Conservation (phyloP, 2,329 filamentous ascomycete genomes). For the Daldinia eschscholtzii region DNA sequence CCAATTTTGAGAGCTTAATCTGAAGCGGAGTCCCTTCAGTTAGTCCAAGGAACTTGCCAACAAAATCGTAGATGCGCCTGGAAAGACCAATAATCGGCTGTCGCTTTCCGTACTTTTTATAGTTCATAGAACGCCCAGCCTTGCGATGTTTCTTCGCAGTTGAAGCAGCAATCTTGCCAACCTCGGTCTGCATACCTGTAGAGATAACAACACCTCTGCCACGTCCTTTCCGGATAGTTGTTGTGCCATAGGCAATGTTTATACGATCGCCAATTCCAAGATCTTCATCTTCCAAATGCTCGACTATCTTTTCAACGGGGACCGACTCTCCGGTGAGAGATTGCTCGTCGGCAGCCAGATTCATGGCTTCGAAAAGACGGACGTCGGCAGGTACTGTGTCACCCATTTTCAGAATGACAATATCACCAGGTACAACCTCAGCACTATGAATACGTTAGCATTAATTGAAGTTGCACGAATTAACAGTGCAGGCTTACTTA, state of each 20-base stretch:
- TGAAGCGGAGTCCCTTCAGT: slow-evolving; percentile 81
- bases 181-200: slow-evolving; percentile 79
- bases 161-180: slow-evolving; percentile 75
- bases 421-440: slow-evolving; percentile 78
- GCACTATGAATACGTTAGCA: slow-evolving; percentile 56
- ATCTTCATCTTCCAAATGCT: slow-evolving; percentile 65
- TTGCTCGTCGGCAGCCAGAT: slow-evolving; percentile 83
- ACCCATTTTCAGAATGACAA: slow-evolving; percentile 75
- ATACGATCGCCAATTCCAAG: slow-evolving; percentile 77
- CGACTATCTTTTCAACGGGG: slow-evolving; percentile 74
- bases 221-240: slow-evolving; percentile 78
- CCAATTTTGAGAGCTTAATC: slow-evolving; percentile 81
- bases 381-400: slow-evolving; percentile 82
- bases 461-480: background rate
- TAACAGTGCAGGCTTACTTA: slow-evolving; percentile 60
- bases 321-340: slow-evolving; percentile 82
- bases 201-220: slow-evolving; percentile 78
- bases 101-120: slow-evolving; percentile 65
- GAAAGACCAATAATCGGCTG: slow-evolving; percentile 62
- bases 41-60: slow-evolving; percentile 71
- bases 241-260: slow-evolving; percentile 82
- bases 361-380: slow-evolving; percentile 78
- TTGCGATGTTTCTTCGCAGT: slow-evolving; percentile 66
- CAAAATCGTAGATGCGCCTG: slow-evolving; percentile 62
- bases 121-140: slow-evolving; percentile 66